Evolutionary conservation across 2,329 filamentous ascomycete genomes (phyloP).

Genomic region (Colletotrichum sp.): DNA sequence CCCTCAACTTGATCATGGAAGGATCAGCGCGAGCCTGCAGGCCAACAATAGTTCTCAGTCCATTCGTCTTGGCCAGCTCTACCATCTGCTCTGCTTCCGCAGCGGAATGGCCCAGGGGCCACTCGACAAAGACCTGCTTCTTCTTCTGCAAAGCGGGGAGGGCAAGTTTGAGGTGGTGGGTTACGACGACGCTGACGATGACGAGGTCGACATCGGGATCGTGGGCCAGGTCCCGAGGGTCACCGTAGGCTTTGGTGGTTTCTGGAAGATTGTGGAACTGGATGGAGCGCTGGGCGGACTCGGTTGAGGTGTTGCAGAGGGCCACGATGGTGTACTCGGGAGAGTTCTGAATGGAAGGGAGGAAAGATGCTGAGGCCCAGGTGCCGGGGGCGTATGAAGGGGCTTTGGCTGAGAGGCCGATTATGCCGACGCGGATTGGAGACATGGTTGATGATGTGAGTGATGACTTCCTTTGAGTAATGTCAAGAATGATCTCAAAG

Average conservation of each 20-base stretch:
- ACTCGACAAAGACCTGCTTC: conserved; percentile 61
- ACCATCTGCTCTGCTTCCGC: conserved; percentile 47
- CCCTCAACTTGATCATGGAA: conserved; percentile 42
- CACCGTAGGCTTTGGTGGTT: conserved; percentile 52
- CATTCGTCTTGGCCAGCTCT: conserved; percentile 41
- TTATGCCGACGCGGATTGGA: conserved; percentile 58
- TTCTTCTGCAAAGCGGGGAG: conserved; percentile 55
- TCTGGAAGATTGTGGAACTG: conserved; percentile 43
- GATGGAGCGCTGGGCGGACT: conserved; percentile 49
- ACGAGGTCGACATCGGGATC: conserved; percentile 60
- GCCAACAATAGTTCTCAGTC: conserved; percentile 49
- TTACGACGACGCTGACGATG: conserved; percentile 58
- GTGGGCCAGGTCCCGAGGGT: conserved; percentile 50
- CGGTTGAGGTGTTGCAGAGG: conserved; percentile 54
- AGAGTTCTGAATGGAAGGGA: conserved; percentile 55
- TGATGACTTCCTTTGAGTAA: neutral
- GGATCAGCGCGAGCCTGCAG: conserved; percentile 49
- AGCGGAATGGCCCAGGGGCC: conserved; percentile 54
- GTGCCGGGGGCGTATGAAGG: conserved; percentile 47
- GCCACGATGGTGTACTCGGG: conserved; percentile 54
- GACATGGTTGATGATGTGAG: conserved; percentile 24
- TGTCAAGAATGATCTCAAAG: neutral
- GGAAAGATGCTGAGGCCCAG: conserved; percentile 62
- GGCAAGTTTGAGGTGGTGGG: conserved; percentile 52
- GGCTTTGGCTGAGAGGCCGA: conserved; percentile 61